These are phyloP conservation scores for Populus trichocarpa DNA, from an alignment of 441 rosid species.

Conservation along the genomic window DNA sequence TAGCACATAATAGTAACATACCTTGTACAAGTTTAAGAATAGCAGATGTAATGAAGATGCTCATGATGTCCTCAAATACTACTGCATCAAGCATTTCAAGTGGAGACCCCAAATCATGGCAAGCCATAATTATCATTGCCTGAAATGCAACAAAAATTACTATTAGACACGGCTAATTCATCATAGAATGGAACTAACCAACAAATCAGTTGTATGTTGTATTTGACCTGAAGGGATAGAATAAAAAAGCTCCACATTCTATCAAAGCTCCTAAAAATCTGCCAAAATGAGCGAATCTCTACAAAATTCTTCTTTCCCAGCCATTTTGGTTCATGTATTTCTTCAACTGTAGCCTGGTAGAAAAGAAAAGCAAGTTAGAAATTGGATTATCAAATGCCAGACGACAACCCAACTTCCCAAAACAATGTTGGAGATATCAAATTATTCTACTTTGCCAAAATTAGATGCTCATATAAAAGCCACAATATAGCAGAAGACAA, in stretches of 20 bases:
- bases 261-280: slow-evolving; percentile 94
- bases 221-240: slow-evolving; percentile 78
- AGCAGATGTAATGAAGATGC: slow-evolving; percentile 91
- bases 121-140: slow-evolving; percentile 97
- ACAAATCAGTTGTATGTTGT: not conserved
- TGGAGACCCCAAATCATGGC: slow-evolving; percentile 93
- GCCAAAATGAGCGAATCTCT: slow-evolving; percentile 97
- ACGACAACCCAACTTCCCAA: not conserved
- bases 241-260: slow-evolving; percentile 98
- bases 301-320: slow-evolving; percentile 92
- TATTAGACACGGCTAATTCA: slow-evolving; percentile 3
- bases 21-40: slow-evolving; percentile 78
- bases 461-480: not conserved
- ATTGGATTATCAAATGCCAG: not conserved
- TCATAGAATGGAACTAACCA: not conserved
- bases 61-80: slow-evolving; percentile 86
- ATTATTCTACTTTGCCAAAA: not conserved
- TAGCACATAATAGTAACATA: slow-evolving; percentile 22
- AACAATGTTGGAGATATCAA: not conserved
- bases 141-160: slow-evolving; percentile 33
- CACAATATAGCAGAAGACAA: not conserved
- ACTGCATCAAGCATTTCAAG: slow-evolving; percentile 68
- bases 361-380: slow-evolving; percentile 15
- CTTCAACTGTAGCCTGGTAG: slow-evolving; percentile 44
- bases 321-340: slow-evolving; percentile 52